phyloP scores from a whole-genome alignment of 176 grass and related monocot genomes.

The Musa itinerans region DNA sequence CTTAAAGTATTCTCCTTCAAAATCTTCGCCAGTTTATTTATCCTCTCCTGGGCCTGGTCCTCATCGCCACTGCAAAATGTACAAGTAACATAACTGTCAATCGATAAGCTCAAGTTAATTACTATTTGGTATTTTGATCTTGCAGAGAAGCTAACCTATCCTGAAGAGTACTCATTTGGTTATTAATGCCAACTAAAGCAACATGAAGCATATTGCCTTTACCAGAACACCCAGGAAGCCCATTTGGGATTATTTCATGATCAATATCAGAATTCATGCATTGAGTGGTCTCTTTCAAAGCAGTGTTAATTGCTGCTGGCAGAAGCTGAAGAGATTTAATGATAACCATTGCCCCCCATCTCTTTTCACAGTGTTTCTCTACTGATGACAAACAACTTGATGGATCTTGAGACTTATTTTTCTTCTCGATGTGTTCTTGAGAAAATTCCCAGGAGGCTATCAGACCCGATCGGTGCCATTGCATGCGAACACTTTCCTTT shows the following conservation, averaged over 20 bases:
- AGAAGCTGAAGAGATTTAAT: constrained; percentile 94
- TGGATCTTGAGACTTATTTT: constrained; percentile 32
- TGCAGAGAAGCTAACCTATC: constrained; percentile 53
- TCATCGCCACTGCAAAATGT: constrained; percentile 80
- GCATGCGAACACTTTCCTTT: constrained; percentile 77
- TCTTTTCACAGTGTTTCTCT: constrained; percentile 53
- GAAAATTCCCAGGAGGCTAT: constrained; percentile 93
- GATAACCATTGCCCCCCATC: constrained; percentile 88
- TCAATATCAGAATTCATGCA: constrained; percentile 23
- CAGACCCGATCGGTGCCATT: constrained; percentile 84
- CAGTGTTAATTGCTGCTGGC: constrained; percentile 59
- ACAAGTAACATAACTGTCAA: constrained; percentile 2
- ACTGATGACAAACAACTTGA: constrained; percentile 27
- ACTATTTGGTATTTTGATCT: neutral
- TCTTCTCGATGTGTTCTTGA: constrained; percentile 74
- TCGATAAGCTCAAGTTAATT: constrained; percentile 13
- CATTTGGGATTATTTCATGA: constrained; percentile 29
- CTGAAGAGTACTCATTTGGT: constrained; percentile 96
- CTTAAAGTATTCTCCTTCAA: constrained; percentile 75
- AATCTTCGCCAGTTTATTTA: constrained; percentile 88
- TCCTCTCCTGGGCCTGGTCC: constrained; percentile 96
- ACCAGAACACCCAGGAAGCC: constrained; percentile 27
- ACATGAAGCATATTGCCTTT: constrained; percentile 89
- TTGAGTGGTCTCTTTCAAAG: constrained; percentile 63
- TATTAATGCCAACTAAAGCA: constrained; percentile 96